A percentile compares a stretch with the other conserved stretches of the same genome.
phyloP scores from a whole-genome alignment of 257 asterid species.

The Nicotiana paniculata region DNA sequence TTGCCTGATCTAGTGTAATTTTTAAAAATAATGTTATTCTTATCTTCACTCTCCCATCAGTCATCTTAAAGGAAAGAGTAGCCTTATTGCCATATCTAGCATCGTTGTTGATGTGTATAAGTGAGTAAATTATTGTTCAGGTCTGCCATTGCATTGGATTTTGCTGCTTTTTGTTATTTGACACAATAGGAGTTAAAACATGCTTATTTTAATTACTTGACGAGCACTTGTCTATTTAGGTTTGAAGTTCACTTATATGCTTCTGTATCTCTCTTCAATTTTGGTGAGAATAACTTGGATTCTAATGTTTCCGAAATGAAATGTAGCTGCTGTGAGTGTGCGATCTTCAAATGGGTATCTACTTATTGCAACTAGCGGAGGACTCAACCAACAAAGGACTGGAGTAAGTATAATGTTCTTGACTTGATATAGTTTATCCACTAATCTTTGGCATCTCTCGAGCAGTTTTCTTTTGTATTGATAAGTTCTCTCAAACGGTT shows the following conservation, averaged over 20 bases:
- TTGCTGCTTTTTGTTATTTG: not conserved
- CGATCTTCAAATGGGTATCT: constrained; percentile 83
- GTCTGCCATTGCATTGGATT: not conserved
- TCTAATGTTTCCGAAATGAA: constrained; percentile 6
- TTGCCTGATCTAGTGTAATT: not conserved
- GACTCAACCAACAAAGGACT: constrained; percentile 93
- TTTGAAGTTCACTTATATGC: not conserved
- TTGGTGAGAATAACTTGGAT: not conserved
- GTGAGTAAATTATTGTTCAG: not conserved
- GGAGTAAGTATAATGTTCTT: constrained; percentile 58
- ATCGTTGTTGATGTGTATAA: not conserved
- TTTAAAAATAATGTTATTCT: not conserved
- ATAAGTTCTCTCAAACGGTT: constrained; percentile 2
- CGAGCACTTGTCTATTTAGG: not conserved
- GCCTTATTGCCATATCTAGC: not conserved
- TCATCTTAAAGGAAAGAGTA: not conserved
- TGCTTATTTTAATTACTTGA: not conserved
- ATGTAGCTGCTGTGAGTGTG: constrained; percentile 70
- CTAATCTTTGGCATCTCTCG: not conserved
- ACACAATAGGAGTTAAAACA: not conserved
- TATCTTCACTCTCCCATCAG: not conserved
- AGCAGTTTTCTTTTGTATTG: not conserved
- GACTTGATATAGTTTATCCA: constrained; percentile 10
- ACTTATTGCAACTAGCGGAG: constrained; percentile 97
- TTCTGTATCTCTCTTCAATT: not conserved